These are phyloP conservation scores for Uncinocarpus reesii DNA, from an alignment of 2,329 filamentous ascomycete genomes.

Conservation along the genomic window DNA sequence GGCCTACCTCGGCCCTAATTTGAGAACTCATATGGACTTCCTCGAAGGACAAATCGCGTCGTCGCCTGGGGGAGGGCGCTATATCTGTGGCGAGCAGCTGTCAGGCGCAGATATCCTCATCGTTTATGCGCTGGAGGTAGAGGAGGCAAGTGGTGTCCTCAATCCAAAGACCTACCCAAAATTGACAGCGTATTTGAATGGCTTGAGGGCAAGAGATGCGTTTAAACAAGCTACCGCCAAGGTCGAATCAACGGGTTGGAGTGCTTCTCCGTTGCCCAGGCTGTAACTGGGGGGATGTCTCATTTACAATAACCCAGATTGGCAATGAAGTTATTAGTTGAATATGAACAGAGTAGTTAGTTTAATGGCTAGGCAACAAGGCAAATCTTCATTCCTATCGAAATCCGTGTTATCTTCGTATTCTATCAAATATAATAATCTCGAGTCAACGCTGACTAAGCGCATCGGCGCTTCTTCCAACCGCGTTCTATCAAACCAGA, in stretches of 20 bases:
- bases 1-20: conserved; percentile 32
- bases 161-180: conserved; percentile 30
- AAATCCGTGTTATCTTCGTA: no score
- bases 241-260: conserved; percentile 14
- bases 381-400: no score
- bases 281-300: background rate
- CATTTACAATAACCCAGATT: no score
- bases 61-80: conserved; percentile 31
- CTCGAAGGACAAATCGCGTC: conserved; percentile 38
- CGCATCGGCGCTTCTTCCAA: no score
- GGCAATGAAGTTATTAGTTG: no score
- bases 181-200: conserved; percentile 22
- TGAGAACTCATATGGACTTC: conserved; percentile 36
- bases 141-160: conserved; percentile 25
- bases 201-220: conserved; percentile 23
- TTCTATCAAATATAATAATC: no score
- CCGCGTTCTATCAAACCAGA: no score
- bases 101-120: conserved; percentile 41
- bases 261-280: conserved; percentile 24
- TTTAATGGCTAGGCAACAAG: no score
- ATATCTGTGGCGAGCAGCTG: conserved; percentile 36
- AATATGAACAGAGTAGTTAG: no score
- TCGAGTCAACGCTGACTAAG: no score
- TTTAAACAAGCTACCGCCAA: conserved; percentile 23
- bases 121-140: conserved; percentile 38